Evolutionary conservation across 257 asterid genomes (phyloP).

Genomic region (Plectranthus barbatus): DNA sequence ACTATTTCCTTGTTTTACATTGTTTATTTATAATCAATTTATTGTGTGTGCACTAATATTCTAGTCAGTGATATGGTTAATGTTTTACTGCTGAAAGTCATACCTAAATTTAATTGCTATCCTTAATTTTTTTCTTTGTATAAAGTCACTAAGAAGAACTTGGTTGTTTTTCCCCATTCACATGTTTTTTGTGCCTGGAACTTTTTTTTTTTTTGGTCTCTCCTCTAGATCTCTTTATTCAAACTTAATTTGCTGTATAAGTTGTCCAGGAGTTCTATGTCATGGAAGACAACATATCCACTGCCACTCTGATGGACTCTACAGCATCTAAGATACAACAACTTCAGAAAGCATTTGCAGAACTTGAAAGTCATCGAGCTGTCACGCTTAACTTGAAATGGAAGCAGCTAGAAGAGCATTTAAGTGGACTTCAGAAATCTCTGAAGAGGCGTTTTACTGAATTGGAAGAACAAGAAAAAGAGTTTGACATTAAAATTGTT

Average conservation of each 20-base stretch:
- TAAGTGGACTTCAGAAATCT: conserved; percentile 76
- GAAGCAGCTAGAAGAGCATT: conserved; percentile 88
- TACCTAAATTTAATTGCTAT: no score
- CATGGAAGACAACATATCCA: conserved; percentile 59
- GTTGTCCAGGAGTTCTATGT: conserved; percentile 23
- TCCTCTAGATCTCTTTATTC: background rate
- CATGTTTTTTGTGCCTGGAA: background rate
- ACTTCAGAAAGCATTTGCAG: conserved; percentile 82
- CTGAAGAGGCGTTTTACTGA: conserved; percentile 82
- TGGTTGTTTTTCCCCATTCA: no score
- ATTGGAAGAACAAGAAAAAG: conserved; percentile 78
- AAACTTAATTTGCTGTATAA: conserved; percentile 1
- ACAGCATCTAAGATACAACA: conserved; percentile 68
- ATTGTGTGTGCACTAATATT: background rate
- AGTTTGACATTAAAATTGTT: conserved; percentile 47
- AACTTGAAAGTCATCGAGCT: conserved; percentile 78
- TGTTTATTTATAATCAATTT: no score
- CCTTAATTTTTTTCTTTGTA: no score
- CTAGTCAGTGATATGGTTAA: background rate
- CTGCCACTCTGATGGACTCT: conserved; percentile 49
- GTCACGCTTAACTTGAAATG: conserved; percentile 71
- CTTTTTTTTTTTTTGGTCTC: background rate
- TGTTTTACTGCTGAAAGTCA: background rate
- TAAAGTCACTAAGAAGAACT: no score
- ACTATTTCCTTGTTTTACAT: no score